These are phyloP conservation scores for Macadamia tetraphylla DNA, from an alignment of 164 flowering plant species.

Conservation along the genomic window DNA sequence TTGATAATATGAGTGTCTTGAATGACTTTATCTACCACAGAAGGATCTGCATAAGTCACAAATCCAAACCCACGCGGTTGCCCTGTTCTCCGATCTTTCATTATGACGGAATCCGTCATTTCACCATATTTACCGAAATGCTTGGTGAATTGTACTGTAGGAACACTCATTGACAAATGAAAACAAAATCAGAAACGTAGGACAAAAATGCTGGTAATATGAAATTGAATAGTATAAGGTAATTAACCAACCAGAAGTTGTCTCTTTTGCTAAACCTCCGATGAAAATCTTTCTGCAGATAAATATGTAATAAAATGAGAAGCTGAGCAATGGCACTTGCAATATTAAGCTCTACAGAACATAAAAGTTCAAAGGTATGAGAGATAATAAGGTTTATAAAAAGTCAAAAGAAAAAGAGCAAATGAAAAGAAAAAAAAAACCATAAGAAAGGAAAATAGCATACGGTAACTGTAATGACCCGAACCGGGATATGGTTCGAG, in stretches of 20 bases:
- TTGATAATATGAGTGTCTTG: slow-evolving; percentile 64
- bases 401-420: too few relatives aligned
- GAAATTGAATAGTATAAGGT: not conserved
- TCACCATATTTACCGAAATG: slow-evolving; percentile 82
- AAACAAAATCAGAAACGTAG: not conserved
- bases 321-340: not conserved
- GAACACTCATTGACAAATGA: slow-evolving; percentile 5
- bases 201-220: not conserved
- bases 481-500: too few relatives aligned
- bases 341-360: too few relatives aligned
- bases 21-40: slow-evolving; percentile 76
- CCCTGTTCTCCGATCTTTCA: slow-evolving; percentile 76
- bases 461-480: too few relatives aligned
- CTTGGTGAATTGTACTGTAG: slow-evolving; percentile 58
- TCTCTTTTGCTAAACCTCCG: slow-evolving; percentile 85
- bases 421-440: not conserved
- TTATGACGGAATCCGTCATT: slow-evolving; percentile 77
- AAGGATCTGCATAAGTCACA: slow-evolving; percentile 79
- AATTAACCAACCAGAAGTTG: slow-evolving; percentile 53
- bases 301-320: slow-evolving; percentile 7
- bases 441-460: not conserved
- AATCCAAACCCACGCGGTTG: slow-evolving; percentile 91
- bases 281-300: slow-evolving; percentile 75
- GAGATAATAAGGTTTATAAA: too few relatives aligned
- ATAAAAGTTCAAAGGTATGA: too few relatives aligned